Base-by-base conservation (phyloP, 1,139 yeast genomes). In the Saccharomycopsis hybrid region DNA sequence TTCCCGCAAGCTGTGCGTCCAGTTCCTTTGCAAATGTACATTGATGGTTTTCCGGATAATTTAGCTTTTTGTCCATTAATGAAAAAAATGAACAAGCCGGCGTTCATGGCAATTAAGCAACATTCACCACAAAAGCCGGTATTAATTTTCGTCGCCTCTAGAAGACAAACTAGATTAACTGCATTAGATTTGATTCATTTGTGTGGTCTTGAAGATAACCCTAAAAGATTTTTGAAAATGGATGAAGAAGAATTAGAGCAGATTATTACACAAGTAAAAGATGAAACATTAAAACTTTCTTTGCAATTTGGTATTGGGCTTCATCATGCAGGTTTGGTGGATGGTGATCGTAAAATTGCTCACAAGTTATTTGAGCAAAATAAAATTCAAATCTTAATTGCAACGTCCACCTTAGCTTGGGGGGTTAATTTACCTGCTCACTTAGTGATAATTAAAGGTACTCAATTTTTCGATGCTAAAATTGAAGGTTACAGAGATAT, bases 61-160 rank as follows among this genome's bases (percentile, higher is more conserved):
- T 71, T 90, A 56, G 96, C 96, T 0, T 92, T 90, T 63, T 84
- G 95, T 62, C 96, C 97, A 1, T 73, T 92, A 59, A 94, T 94
- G 98, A 90, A 89, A 65, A 84, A 94, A 0, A 94, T 94, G 99
- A 94, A 94, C 66, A 89, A 89, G 60, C 98, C 99, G 1, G 95
- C 97, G 0, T 94, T 88, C 60, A 80, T 86, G 84, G 97, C 98
- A 0, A 92, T 94, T 57, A 89, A 90, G 63, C 90, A 89, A 54
- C 97, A 94, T 62, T 88, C 97, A 0, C 97, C 97, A 0, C 70
- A 73, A 5, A 92, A 92, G 63, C 98, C 99, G 0, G 96, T 87
- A 0, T 74, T 94, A 59, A 84, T 94, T 32, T 94, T 94, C 64
- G 99, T 94, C 50, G 96, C 98, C 0, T 90, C 97, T 1, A 82